Conservation (phyloP, 768 basidiomycete species). For the Suillus occidentalis region DNA sequence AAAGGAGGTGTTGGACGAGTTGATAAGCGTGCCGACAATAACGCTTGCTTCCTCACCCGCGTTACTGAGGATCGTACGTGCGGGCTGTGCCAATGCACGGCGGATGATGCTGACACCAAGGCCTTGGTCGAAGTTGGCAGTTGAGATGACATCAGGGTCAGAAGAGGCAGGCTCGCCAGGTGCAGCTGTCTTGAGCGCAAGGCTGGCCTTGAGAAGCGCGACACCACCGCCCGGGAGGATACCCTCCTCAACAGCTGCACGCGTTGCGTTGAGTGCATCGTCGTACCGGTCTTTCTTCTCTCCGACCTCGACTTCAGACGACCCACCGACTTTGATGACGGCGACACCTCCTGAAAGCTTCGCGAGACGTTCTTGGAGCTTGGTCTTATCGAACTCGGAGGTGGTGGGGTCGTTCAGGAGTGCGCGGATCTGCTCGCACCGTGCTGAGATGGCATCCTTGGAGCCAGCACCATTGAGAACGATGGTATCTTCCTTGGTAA, state of each 20-base stretch:
- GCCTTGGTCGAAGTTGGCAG: constrained; percentile 94
- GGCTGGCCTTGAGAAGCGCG: constrained; percentile 84
- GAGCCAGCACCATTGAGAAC: constrained; percentile 91
- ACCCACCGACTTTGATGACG: constrained; percentile 96
- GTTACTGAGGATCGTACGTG: constrained; percentile 87
- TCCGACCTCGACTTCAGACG: constrained; percentile 92
- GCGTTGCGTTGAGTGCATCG: constrained; percentile 95
- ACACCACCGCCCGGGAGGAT: constrained; percentile 97
- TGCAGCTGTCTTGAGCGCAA: constrained; percentile 60
- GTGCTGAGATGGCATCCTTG: constrained; percentile 86
- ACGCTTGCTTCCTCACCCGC: constrained; percentile 94
- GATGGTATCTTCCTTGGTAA: constrained; percentile 98
- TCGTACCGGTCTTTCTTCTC: constrained; percentile 99
- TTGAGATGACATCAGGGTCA: constrained; percentile 67
- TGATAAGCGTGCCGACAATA: constrained; percentile 84
- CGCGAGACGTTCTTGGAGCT: constrained; percentile 95
- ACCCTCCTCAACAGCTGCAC: constrained; percentile 97
- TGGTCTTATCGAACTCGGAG: constrained; percentile 90
- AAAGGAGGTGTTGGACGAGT: constrained; percentile 71
- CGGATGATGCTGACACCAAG: constrained; percentile 93
- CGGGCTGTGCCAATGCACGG: constrained; percentile 79
- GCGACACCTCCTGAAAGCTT: constrained; percentile 97
- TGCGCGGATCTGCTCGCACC: constrained; percentile 93
- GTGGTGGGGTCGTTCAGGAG: constrained; percentile 82
- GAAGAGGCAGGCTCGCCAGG: constrained; percentile 50